Conservation (phyloP, 2,329 filamentous ascomycete genomes). For the Calycina marina region DNA sequence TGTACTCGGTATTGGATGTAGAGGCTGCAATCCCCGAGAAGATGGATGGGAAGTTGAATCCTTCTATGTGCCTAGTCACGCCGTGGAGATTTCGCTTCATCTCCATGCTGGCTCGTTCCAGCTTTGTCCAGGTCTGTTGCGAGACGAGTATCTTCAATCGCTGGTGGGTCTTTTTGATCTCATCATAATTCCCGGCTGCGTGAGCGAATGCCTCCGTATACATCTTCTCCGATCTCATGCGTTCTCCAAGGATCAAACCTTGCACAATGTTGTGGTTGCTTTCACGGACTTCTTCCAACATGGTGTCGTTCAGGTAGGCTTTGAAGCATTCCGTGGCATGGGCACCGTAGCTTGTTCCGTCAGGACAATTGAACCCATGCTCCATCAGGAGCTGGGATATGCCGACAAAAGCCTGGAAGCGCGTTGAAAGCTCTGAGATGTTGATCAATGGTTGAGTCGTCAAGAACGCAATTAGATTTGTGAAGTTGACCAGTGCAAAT, state of each 20-base stretch:
- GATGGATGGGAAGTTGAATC: constrained; percentile 82
- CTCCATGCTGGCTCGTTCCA: constrained; percentile 72
- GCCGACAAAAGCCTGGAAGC: constrained; percentile 39
- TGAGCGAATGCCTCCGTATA: constrained; percentile 91
- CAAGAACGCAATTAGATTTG: no score
- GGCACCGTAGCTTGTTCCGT: constrained; percentile 44
- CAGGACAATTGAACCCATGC: constrained; percentile 41
- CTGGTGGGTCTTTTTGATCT: constrained; percentile 51
- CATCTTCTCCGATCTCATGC: constrained; percentile 64
- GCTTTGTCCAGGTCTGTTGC: constrained; percentile 55
- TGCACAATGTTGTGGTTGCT: constrained; percentile 85
- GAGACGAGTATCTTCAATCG: constrained; percentile 59
- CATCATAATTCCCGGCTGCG: constrained; percentile 71
- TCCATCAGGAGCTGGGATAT: constrained; percentile 38
- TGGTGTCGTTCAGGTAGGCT: constrained; percentile 63
- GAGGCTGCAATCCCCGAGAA: constrained; percentile 83
- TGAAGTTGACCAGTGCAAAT: no score
- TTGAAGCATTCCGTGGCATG: constrained; percentile 51
- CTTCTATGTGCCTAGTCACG: constrained; percentile 59
- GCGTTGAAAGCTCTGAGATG: constrained; percentile 35
- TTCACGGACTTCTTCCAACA: constrained; percentile 62
- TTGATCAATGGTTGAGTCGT: no score
- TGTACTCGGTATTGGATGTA: constrained; percentile 62
- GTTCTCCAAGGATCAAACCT: constrained; percentile 76
- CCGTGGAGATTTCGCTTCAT: constrained; percentile 57